Percentiles rank a stretch among this genome's conserved stretches.
Evolutionary conservation across 352 stramenopile species (phyloP).

Genomic region (Globisporangium iwayamae): DNA sequence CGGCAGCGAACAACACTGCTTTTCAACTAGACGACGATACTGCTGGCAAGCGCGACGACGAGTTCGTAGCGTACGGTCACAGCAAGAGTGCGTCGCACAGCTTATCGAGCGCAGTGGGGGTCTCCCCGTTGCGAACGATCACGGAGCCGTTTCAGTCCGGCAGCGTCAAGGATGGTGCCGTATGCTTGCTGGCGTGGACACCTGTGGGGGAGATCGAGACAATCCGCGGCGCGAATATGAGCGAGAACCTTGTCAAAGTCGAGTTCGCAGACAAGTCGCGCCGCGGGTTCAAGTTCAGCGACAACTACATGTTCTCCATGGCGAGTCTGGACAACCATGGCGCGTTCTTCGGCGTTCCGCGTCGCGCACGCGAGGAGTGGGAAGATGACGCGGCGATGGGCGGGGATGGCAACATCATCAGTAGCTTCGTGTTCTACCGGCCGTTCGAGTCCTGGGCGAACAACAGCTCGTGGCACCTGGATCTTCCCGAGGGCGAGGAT

Average conservation of each 20-base stretch:
- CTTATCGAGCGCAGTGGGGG: neutral
- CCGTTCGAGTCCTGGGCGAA: conserved; percentile 81
- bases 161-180: conserved; percentile 37
- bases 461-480: conserved; percentile 78
- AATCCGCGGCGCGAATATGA: conserved; percentile 59
- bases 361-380: conserved; percentile 58
- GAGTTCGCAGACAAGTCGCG: conserved; percentile 79
- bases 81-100: neutral
- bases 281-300: conserved; percentile 82
- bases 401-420: conserved; percentile 39
- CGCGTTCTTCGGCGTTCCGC: conserved; percentile 69
- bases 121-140: conserved; percentile 30
- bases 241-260: conserved; percentile 77
- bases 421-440: conserved; percentile 78
- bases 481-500: conserved; percentile 65
- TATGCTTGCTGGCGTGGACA: conserved; percentile 68
- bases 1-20: conserved; percentile 23
- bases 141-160: conserved; percentile 70
- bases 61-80: conserved; percentile 6
- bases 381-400: conserved; percentile 34
- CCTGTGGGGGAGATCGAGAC: conserved; percentile 77
- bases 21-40: conserved; percentile 19
- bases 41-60: conserved; percentile 6
- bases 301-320: conserved; percentile 84
- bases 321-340: conserved; percentile 65